phyloP scores from a whole-genome alignment of 164 flowering plant genomes.

The Kalanchoe fedtschenkoi region DNA sequence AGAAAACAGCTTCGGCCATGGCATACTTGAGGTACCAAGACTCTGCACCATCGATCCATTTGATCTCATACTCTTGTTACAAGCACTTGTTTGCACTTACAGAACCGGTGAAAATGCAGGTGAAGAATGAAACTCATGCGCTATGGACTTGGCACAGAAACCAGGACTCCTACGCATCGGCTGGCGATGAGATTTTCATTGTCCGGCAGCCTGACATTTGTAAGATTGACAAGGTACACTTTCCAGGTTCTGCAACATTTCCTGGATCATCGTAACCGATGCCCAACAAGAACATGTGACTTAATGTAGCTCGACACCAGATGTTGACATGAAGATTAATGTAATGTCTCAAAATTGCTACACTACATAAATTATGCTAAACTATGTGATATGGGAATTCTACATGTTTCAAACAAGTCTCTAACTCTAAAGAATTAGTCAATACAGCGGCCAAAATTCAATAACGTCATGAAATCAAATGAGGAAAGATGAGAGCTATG shows the following conservation, averaged over 20 bases:
- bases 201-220: conserved; percentile 70
- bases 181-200: conserved; percentile 70
- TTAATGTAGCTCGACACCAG: too few species aligned
- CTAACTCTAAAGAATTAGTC: neutral
- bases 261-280: too few species aligned
- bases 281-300: too few species aligned
- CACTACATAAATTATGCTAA: neutral
- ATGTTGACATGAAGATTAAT: too few species aligned
- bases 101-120: conserved; percentile 37
- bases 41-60: neutral
- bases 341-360: neutral
- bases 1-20: conserved; percentile 98
- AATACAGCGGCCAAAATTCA: neutral
- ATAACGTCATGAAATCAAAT: neutral
- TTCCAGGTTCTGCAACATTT: neutral
- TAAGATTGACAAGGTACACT: neutral
- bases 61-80: neutral
- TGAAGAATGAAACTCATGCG: conserved; percentile 67
- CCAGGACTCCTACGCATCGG: conserved; percentile 49
- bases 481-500: neutral
- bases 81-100: neutral
- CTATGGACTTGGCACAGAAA: conserved; percentile 92
- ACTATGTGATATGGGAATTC: too few species aligned
- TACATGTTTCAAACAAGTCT: neutral
- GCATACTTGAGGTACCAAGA: conserved; percentile 68